A percentile compares a stretch with the other conserved stretches of the same genome.
These are phyloP conservation scores for Metarhizium album DNA, from an alignment of 2,329 filamentous ascomycete species.

Conservation along the genomic window DNA sequence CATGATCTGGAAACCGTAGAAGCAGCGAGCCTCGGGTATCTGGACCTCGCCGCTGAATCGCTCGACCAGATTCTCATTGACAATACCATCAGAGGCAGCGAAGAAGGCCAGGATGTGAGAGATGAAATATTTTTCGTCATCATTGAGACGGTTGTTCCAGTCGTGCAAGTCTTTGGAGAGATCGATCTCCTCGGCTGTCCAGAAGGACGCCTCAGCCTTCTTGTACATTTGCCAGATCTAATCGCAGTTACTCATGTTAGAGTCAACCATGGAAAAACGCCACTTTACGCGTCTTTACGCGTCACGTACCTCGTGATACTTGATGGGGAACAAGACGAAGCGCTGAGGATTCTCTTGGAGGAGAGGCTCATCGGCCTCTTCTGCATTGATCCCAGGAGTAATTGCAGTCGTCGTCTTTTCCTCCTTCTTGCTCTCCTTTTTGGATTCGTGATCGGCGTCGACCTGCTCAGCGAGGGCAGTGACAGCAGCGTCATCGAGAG, in stretches of 20 bases:
- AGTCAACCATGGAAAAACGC: constrained; percentile 4
- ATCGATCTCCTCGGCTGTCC: constrained; percentile 99
- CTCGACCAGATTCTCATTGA: constrained; percentile 98
- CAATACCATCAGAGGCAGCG: constrained; percentile 94
- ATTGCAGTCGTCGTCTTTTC: constrained; percentile 26
- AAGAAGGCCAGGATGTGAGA: constrained; percentile 99
- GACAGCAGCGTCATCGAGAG: constrained; percentile 38
- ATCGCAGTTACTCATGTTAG: constrained; percentile 6
- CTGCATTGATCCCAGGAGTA: constrained; percentile 46
- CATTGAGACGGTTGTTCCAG: constrained; percentile 95
- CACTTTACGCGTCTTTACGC: constrained; percentile 60
- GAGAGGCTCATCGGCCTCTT: constrained; percentile 78
- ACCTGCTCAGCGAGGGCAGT: constrained; percentile 43
- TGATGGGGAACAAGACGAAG: constrained; percentile 97
- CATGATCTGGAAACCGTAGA: constrained; percentile 99
- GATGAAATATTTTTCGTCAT: constrained; percentile 97
- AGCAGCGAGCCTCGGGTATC: constrained; percentile 95
- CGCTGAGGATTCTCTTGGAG: constrained; percentile 91
- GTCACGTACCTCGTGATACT: constrained; percentile 91
- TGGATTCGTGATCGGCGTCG: constrained; percentile 50
- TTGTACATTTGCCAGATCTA: constrained; percentile 99
- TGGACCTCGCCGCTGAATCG: constrained; percentile 96
- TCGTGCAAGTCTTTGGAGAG: constrained; percentile 98
- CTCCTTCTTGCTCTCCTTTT: constrained; percentile 29
- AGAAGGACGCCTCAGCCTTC: constrained; percentile 99